Base-by-base conservation (phyloP, 352 stramenopile genomes). In the Phytophthora litchii region DNA sequence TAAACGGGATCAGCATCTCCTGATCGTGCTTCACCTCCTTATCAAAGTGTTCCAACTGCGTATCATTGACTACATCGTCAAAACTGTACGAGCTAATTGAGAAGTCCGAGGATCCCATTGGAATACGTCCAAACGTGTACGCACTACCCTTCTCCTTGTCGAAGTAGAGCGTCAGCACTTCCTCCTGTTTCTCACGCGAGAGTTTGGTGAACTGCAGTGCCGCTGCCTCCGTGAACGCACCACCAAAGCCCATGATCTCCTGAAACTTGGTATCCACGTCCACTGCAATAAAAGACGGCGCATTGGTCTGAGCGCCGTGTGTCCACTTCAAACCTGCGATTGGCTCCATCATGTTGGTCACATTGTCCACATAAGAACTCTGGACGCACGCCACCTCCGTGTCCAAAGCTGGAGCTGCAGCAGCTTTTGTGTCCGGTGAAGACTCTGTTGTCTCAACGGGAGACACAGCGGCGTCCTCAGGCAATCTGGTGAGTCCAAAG, bases 51-150 rank as follows among this genome's bases (percentile, higher is more conserved):
- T 42, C 17, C 9, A 97, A 58, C 5, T 60, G 50, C 3, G 76
- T 80, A 57, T 98, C 92, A 48, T 82, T 78, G 10, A 66, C 53
- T 13, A 88, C 74, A 17, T 97, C 78, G 47, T 90, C 85, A 60
- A 95, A 97, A 54, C 53, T 96, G 76, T 98, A 98, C 14, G 84
- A 92, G 17, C 47, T 54, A 7, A 73, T 27, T 1, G 86, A 96
- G 51, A 97, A 98, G 65, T 98, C 93, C 23, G 71, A 93, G 43
- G 86, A 96, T 34, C 86, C 89, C 78, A 98, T 97, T 20, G 88
- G 91, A 19, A 98, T 84, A 46, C 93, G 86, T 11, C 90, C 91
- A 36, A 98, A 87, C 49, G 70, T 84, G 77, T 97, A 97, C 38
- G 54, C 84, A 12, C 83, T 84, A 40, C 93, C 93, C 19, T 83